phyloP scores from a whole-genome alignment of 202 grass and related monocot species.

The Tripidium arundinaceum region DNA sequence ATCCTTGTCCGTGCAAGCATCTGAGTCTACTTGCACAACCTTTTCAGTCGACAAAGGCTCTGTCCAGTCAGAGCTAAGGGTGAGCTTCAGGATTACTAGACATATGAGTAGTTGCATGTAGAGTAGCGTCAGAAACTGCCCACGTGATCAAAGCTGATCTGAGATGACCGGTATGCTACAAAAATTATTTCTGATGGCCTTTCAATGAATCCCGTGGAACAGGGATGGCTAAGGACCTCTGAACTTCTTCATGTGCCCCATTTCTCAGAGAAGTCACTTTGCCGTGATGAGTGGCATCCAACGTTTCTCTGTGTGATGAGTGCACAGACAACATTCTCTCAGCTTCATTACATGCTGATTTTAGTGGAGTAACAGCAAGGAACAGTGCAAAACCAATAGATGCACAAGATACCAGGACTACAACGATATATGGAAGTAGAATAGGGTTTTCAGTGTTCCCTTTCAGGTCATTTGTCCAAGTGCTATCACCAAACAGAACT shows the following conservation, averaged over 20 bases:
- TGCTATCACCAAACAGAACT: conserved; percentile 82
- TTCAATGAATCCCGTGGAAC: neutral
- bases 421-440: conserved; percentile 37
- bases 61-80: neutral
- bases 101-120: neutral
- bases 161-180: neutral
- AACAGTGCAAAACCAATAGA: conserved; percentile 57
- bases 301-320: neutral
- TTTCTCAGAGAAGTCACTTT: conserved; percentile 21
- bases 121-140: neutral
- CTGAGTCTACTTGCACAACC: neutral
- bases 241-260: conserved; percentile 34
- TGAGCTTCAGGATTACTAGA: neutral
- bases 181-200: neutral
- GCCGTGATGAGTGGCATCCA: neutral
- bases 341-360: conserved; percentile 52
- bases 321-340: conserved; percentile 13
- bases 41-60: neutral
- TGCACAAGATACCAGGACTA: conserved; percentile 55
- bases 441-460: conserved; percentile 49
- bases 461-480: conserved; percentile 66
- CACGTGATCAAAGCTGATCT: neutral
- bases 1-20: conserved; percentile 17
- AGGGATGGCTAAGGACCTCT: neutral
- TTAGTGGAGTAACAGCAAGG: conserved; percentile 69